Percentiles rank a stretch among this genome's conserved stretches.
Evolutionary conservation across 805 yeast genomes (phyloP).

Genomic region (Monosporozyma servazzii): DNA sequence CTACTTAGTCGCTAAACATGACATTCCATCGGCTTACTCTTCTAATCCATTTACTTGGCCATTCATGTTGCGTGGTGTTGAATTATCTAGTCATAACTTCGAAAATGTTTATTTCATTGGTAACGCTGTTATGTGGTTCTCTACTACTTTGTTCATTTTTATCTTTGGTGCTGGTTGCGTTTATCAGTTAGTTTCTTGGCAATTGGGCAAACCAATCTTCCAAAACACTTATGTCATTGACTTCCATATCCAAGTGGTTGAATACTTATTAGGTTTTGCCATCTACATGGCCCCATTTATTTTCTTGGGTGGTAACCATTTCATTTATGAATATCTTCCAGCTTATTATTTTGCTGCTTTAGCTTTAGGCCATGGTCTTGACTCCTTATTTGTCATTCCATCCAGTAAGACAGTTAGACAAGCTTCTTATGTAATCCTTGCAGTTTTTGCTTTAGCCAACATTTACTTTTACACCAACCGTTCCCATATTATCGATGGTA

Average conservation of each 20-base stretch:
- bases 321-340: conserved; percentile 87
- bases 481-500: conserved; percentile 69
- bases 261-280: conserved; percentile 63
- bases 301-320: conserved; percentile 84
- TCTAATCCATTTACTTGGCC: conserved; percentile 73
- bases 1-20: conserved; percentile 58
- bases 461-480: conserved; percentile 49
- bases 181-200: conserved; percentile 51
- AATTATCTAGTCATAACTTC: conserved; percentile 51
- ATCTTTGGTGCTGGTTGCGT: conserved; percentile 40
- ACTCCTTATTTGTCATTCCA: conserved; percentile 36
- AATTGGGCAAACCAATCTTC: conserved; percentile 44
- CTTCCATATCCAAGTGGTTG: conserved; percentile 53
- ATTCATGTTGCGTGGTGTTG: conserved; percentile 62
- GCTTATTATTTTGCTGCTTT: conserved; percentile 81
- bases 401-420: conserved; percentile 30
- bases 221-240: conserved; percentile 46
- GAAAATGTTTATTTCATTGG: conserved; percentile 65
- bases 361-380: conserved; percentile 59
- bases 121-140: conserved; percentile 74
- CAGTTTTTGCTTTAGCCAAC: conserved; percentile 40
- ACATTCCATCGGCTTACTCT: conserved; percentile 60
- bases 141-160: conserved; percentile 43
- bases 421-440: conserved; percentile 39
- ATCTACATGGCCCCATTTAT: conserved; percentile 66